Base-by-base conservation (phyloP, 352 stramenopile genomes). In the Globisporangium splendens region DNA sequence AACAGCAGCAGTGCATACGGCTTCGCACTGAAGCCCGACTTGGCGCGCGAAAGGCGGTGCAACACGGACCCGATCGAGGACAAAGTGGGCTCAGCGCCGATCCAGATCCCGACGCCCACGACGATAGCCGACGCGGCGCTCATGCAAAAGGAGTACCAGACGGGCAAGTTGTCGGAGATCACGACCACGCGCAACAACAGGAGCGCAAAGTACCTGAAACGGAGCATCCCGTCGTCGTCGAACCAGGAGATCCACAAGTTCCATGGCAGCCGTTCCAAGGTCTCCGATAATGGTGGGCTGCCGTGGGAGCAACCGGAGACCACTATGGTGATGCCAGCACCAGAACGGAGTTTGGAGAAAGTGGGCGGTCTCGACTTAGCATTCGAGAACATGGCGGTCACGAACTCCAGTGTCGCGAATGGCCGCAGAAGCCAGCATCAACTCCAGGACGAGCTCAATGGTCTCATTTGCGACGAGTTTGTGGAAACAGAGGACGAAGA, bases 301-400 rank as follows among this genome's bases (percentile, higher is more conserved):
- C 87, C 80, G 35, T 88, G 80, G 80, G 77, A 88, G 54, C 76
- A 88, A 42, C 77, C 80, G 11, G 65, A 68, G 24, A 66, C 74
- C 42, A 90, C 87, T 74, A 57, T 77, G 14, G 56, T 47, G 0
- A 18, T 3, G 24, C 24, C 39, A 24, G 15, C 14, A 56, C 14
- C n/a, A 31, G 20, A 22, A 55, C 21, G n/a, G 42, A 46, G 20
- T 8, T 39, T 21, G 33, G 17, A 8, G 28, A 21, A 14, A n/a
- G 31, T 31, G n/a, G 49, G 49, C 4, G 56, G 56, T 5, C 42
- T 63, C 41, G 49, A 63, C 31, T 20, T 57, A 3, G 56, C 56
- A 7, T 57, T 63, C 56, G 51, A 51, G 0, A 58, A 55, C 15
- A 66, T 68, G 61, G 55, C 64, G 22, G 33, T 78, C 8, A 61